Evolutionary conservation across 495 filamentous ascomycete species (phyloP), one percentile per base, ranked within the genome.

Genomic region (Trichoderma erinaceum): DNA sequence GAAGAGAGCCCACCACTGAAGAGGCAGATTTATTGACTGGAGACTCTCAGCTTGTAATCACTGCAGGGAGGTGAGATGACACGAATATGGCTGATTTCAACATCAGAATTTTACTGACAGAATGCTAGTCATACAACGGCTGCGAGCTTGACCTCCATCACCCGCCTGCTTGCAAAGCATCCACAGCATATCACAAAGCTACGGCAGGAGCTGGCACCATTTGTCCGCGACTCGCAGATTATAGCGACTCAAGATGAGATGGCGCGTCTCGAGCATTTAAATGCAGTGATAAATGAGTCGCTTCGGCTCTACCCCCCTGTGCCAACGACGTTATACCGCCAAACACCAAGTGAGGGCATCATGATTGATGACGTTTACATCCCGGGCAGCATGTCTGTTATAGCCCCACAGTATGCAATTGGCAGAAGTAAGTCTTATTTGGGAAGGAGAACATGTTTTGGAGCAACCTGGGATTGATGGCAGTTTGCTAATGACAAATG

Each of bases 231-330:
- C n/a, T 52, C 48, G 25, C 16, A 21, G 2, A 10, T 52, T 52
- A n/a, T 21, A 10, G 18, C 48, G 7, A 21, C 48, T 4, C 48
- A 18, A 52, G 48, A 52, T n/a, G 48, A 52, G 18, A 10, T 52
- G 48, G 48, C 48, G 18, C 48, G 21, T 52, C 48, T 52, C 18
- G 48, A 52, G n/a, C 74, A 75, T 64, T 68, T 78, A 3, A 71
- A 74, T 52, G 78, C 71, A 16, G 68, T 72, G 25, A 79, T 81
- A n/a, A 76, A 85, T 67, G 83, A 86, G 70, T 73, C 78, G 3
- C 68, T 85, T 38, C 77, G 82, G 7, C 73, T 84, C 27, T 75
- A 77, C 69, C 80, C 82, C 2, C 74, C 80, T 4, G 75, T 74
- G 3, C 72, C 78, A 8, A 74, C 75, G 27, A 75, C 71, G 13